Percentiles rank a stretch among this genome's conserved stretches.
Conservation (phyloP, 805 yeast genomes). For the Candida schatavii region DNA sequence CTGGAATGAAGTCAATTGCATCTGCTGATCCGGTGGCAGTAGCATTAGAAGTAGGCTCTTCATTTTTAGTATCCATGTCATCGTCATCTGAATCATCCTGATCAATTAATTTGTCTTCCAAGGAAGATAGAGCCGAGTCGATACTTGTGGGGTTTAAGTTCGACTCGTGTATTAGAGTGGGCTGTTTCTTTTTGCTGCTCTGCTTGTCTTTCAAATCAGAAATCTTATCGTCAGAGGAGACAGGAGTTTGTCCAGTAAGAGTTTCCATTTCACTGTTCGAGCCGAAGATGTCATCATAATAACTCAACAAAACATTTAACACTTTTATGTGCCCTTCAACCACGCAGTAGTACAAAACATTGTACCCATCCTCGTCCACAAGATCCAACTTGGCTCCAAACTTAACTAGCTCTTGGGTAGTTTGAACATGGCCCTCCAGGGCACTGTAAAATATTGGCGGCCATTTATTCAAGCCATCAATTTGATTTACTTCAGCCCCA, state of each 20-base stretch:
- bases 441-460: conserved; percentile 91
- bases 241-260: not conserved
- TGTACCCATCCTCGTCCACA: conserved; percentile 74
- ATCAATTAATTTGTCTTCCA: conserved; percentile 21
- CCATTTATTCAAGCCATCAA: conserved; percentile 90
- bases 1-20: conserved; percentile 74
- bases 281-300: conserved; percentile 18
- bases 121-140: conserved; percentile 22
- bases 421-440: conserved; percentile 71
- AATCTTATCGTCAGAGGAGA: not conserved
- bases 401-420: conserved; percentile 68
- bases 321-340: conserved; percentile 93
- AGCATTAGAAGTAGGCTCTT: conserved; percentile 16
- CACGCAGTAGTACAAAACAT: conserved; percentile 84
- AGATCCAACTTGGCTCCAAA: conserved; percentile 68
- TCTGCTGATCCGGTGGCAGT: not conserved
- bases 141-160: not conserved
- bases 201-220: not conserved
- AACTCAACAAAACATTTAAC: conserved; percentile 60
- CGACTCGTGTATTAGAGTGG: not conserved
- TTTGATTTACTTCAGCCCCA: conserved; percentile 70
- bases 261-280: conserved; percentile 1
- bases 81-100: conserved; percentile 39
- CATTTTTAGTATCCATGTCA: conserved; percentile 18
- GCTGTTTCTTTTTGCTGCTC: not conserved